Evolutionary conservation across 1,139 yeast genomes (phyloP).

Genomic region (Kodamaea ohmeri): DNA sequence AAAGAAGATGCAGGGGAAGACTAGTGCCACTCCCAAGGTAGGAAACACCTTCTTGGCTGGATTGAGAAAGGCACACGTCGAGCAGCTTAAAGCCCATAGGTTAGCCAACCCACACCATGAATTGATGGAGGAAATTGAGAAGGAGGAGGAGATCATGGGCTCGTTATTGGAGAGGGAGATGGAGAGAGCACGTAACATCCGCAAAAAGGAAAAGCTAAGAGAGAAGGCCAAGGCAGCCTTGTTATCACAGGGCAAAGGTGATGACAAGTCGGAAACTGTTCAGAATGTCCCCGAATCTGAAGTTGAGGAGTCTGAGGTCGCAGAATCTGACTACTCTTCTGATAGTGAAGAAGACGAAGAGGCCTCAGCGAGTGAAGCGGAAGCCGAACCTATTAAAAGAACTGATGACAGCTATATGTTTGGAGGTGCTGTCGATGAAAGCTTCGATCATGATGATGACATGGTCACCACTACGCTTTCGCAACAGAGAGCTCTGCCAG

Average conservation of each 20-base stretch:
- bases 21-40: constrained; percentile 2
- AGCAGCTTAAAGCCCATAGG: constrained; percentile 31
- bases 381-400: constrained; percentile 20
- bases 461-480: constrained; percentile 19
- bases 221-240: constrained; percentile 39
- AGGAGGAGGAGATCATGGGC: constrained; percentile 45
- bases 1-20: constrained; percentile 16
- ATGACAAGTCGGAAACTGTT: constrained; percentile 17
- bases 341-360: constrained; percentile 1
- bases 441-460: constrained; percentile 16
- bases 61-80: constrained; percentile 35
- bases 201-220: constrained; percentile 48
- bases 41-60: constrained; percentile 12
- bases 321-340: constrained; percentile 14
- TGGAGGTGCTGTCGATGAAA: constrained; percentile 24
- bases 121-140: constrained; percentile 34
- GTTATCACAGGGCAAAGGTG: constrained; percentile 18
- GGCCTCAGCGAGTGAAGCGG: no score
- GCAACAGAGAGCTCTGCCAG: constrained; percentile 13
- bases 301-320: constrained; percentile 17
- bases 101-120: constrained; percentile 31
- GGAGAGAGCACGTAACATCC: constrained; percentile 48
- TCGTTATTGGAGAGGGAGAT: constrained; percentile 61
- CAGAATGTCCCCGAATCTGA: constrained; percentile 22
- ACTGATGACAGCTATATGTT: constrained; percentile 39